Evolutionary conservation across 192 early-diverging fungal genomes (phyloP), one percentile per base, ranked within the genome.

Genomic region (Backusella westeae): DNA sequence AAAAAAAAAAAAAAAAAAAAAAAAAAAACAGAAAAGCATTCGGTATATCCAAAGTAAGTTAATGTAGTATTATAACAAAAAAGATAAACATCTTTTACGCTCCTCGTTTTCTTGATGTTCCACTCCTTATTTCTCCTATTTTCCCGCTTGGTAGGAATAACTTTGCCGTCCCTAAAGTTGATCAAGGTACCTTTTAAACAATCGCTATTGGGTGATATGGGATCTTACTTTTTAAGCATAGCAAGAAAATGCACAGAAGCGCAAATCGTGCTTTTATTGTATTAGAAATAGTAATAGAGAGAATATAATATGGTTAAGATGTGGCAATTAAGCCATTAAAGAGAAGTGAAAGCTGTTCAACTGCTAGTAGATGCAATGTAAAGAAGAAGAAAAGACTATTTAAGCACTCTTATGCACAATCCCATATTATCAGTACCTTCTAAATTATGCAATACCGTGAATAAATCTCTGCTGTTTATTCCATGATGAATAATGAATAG

Each of bases 61-160:
- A 63, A 26, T 29, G 23, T 63, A 29, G 4, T 26, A 10, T 26
- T 26, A 6, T 23, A 26, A 23, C 6, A 56, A 59, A 59, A 59
- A 59, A 59, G 56, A 59, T 59, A 59, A 59, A 14, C 56, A 59
- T 26, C n/a, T 44, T 59, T 59, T 59, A 10, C 23, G 23, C 56
- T 59, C 56, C 56, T 59, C 23, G 56, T 59, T 59, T 59, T 59
- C 56, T 59, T 26, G 56, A 10, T 59, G 23, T 59, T 59, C 56
- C n/a, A 26, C 56, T 59, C 56, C 56, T 63, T 29, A 63, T 29
- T 29, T 63, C 56, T 63, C 56, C 56, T 63, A 63, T 63, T 63
- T 63, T 14, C 26, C 29, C 56, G 10, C 56, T 63, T 63, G 23
- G 21, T 12, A 29, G 9, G 3, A 29, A 63, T 63, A 63, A 29